Base-by-base conservation (phyloP, 2,329 filamentous ascomycete species). In the Fonsecaea nubica region DNA sequence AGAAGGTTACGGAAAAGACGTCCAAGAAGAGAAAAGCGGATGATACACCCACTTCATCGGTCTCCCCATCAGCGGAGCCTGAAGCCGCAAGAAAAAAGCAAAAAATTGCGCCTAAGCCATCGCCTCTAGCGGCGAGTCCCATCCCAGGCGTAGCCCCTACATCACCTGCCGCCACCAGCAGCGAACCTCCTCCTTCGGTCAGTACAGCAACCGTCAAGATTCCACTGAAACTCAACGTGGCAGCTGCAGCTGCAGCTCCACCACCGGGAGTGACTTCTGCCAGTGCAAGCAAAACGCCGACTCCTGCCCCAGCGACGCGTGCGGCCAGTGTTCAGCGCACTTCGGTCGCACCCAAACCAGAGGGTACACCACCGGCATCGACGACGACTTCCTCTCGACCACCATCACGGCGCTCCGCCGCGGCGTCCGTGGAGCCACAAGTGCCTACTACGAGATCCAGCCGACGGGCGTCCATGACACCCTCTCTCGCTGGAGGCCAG, bases 21-120 rank as follows among this genome's bases (percentile, higher is more conserved):
- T 73, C 77, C 45, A 78, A 75, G 58, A 89, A 88, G 76, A 81
- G 86, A 59, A 89, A 88, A 73, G 78, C 83, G 48, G 85, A 87
- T 57, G 77, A 81, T 35, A 78, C 78, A 21, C 78, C 79, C 2
- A 74, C 76, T 9, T 69, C 71, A 57, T 73, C 73, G 33, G 68
- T 72, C 10, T 63, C 73, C 55, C 71, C 74, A 25, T 68, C 71
- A 35, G 61, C 70, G 35, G 65, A 71, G 33, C 65, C 75, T 18
- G 69, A 76, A 33, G 74, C 75, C 48, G 73, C 72, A 50, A 71
- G 75, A 58, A 73, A 74, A 21, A 81, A 80, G 71, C 79, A 77
- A 58, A 80, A 77, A 71, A 71, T 62, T 52, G 62, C 55, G n/a
- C 67, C 76, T 70, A 66, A 77, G 72, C 71, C 76, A 72, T 67